Base-by-base conservation (phyloP, 768 basidiomycete species). In the Mycena filopes region DNA sequence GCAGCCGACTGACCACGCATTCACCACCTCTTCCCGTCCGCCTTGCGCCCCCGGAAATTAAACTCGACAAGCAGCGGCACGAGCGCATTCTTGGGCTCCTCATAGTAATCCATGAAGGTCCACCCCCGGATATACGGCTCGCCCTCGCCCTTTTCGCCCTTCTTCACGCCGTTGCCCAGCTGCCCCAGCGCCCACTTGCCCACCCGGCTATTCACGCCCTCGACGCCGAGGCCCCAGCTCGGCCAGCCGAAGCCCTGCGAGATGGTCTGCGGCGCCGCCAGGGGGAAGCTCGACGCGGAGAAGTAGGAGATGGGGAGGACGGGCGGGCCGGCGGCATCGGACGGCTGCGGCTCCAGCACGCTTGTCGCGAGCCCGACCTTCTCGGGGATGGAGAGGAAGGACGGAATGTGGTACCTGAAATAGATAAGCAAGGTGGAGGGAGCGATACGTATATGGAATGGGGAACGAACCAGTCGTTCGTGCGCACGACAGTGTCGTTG, bases 201-300 rank as follows among this genome's bases (percentile, higher is more conserved):
- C 4, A 94, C 78, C n/a, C 89, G 83, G 25, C 81, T 82, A 72
- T 98, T 98, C 42, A 96, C 89, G 2, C 96, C 96, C 73, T 93
- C 89, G n/a, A 95, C 81, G 6, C 95, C 95, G 9, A 95, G 71
- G 3, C 90, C 89, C 77, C 84, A 80, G 40, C 82, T 79, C 0
- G 94, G 93, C 89, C 89, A 95, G 16, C 95, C 94, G 71, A 94
- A 88, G 0, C 96, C 96, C 68, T 85, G 86, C 6, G 96, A 93
- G 25, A 97, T 81, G 12, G 83, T 78, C 6, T 90, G 83, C 9
- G 96, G 96, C 23, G 91, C 78, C 1, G 94, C 92, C 16, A 96
- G 80, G 2, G 95, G 95, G 75, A 96, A 84, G 10, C 88, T 88
- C 0, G 92, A 81, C 0, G 94, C 96, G 28, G 94, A 95, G 71